Base-by-base conservation (phyloP, 2,329 filamentous ascomycete species). In the Hortaea werneckii region DNA sequence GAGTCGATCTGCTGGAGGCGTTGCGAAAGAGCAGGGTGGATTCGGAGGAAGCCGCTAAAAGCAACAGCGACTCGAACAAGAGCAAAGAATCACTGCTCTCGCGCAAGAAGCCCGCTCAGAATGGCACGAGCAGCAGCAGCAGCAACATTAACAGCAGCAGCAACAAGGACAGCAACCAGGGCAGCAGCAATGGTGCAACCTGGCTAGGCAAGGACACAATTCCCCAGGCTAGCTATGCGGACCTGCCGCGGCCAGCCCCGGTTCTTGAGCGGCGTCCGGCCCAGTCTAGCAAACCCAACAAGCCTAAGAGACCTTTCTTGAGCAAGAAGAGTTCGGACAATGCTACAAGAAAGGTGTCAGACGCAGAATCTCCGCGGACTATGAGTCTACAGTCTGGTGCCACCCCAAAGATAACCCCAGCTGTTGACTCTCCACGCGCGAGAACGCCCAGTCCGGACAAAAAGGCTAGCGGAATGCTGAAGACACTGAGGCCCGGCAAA, bases 1-100 rank as follows among this genome's bases (percentile, higher is more conserved):
- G 89, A 41, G 87, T 95, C 42, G 87, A 95, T 62, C 72, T 96
- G 30, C 74, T 96, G 5, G 84, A 92, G 61, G 84, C 89, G 5
- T 70, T 96, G 47, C 79, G 82, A 50, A 72, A 84, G 52, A 83
- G 79, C 56, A 70, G 78, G 29, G 68, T 74, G 50, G 78, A 80
- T 40, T 70, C 69, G 6, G 67, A 66, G 57, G 59, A 70, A 50
- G 64, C 67, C 29, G 57, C 59, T 6, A 59, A 59, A 48, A 51
- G 46, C 38, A 51, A 47, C 26, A 44, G 38, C 47, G 38, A 47
- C 20, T 35, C 41, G 20, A 51, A 53, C 44, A 55, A 51, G 41
- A 56, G 53, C 48, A 51, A 47, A 37, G 58, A 60, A 41, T 57
- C 51, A 29, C 44, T 57, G 38, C 44, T 45, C 41, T 50, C 53